Conservation (phyloP, 371 early-diverging fungal species). For the Mycotypha africana region DNA sequence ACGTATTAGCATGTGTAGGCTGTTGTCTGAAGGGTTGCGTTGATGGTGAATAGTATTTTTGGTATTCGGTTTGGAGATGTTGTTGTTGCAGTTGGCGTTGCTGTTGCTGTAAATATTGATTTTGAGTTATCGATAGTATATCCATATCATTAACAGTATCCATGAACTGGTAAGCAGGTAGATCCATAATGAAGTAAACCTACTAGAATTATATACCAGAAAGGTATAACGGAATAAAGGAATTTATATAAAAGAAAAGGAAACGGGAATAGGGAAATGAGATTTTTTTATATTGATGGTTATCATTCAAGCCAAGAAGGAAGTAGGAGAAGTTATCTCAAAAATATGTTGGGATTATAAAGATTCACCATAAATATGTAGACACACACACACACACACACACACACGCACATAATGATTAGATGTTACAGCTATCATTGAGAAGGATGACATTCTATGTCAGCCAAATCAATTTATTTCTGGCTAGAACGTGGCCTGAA, state of each 20-base stretch:
- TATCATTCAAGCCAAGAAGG: not conserved
- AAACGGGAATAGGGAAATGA: not conserved
- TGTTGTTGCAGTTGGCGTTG: slow-evolving; percentile 1
- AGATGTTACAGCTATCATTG: not conserved
- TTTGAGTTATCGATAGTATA: slow-evolving; percentile 12
- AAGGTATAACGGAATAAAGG: not conserved
- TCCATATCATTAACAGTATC: slow-evolving; percentile 21
- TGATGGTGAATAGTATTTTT: not conserved
- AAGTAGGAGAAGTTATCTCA: too few species aligned
- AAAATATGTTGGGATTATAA: not conserved
- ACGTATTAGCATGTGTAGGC: slow-evolving; percentile 3
- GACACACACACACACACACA: too few species aligned
- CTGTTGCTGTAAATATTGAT: slow-evolving; percentile 4
- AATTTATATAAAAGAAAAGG: not conserved
- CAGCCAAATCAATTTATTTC: slow-evolving; percentile 22
- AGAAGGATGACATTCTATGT: not conserved
- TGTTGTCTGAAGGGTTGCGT: not conserved
- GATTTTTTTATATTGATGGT: not conserved
- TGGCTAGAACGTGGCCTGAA: slow-evolving; percentile 17
- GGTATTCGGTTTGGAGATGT: not conserved
- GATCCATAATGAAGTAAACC: slow-evolving; percentile 8
- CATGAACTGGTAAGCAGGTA: slow-evolving; percentile 16
- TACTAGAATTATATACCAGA: not conserved
- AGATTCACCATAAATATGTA: not conserved
- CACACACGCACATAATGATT: too few species aligned